Evolutionary conservation across 2,329 filamentous ascomycete genomes (phyloP), one percentile per base, ranked within the genome.

Genomic region (Venturia asperata): DNA sequence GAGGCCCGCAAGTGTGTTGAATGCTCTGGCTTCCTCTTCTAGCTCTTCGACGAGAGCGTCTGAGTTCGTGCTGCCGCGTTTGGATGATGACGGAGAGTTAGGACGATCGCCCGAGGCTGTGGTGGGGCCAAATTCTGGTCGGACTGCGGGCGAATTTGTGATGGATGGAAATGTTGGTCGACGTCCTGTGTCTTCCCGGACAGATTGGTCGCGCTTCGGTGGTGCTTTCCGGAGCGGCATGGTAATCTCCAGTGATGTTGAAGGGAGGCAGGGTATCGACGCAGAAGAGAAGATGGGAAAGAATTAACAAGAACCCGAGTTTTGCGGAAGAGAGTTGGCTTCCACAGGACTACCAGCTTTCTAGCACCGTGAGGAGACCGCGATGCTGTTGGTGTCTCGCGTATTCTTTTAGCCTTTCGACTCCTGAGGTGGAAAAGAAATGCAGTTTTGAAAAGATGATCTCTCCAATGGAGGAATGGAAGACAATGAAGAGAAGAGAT

Each of bases 171-270:
- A 24, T n/a, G 52, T 58, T 10, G 52, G 30, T n/a, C 52, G 52
- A 37, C 52, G 52, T 58, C 52, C 52, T 37, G 52, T 58, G 30
- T 58, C 52, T 19, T 58, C 52, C 7, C 5, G 30, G 17, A 58
- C 17, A 9, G 52, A 58, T 58, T 58, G 27, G 2, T 5, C 13
- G 6, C 52, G 52, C 7, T 21, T 58, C 17, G 52, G 52, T n/a
- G 52, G 52, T 37, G 52, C 1, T 21, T 58, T 58, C 27, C 52
- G 27, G 7, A 58, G 52, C 9, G 52, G 52, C 52, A 58, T 58
- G 30, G 5, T 37, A 17, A n/a, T 58, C 4, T 27, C 11, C 19
- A n/a, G 17, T n/a, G 30, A 34, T 58, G 37, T 17, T 11, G 24
- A n/a, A 37, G 7, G 15, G 3, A 2, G 30, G 30, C 17, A 58